Base-by-base conservation (phyloP, 2,329 filamentous ascomycete species). In the Penicillium sp. region DNA sequence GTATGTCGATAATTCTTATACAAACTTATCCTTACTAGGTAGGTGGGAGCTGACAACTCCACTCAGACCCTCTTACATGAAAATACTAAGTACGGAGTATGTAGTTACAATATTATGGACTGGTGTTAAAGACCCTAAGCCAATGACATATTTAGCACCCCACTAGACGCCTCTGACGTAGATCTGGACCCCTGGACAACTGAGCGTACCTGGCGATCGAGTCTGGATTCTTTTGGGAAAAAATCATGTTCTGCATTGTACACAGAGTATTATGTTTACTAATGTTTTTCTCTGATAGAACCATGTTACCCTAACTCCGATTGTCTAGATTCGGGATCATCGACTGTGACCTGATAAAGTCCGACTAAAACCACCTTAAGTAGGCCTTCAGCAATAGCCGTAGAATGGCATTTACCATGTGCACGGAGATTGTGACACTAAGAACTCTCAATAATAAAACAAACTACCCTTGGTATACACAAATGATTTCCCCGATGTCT, bases 161-260 rank as follows among this genome's bases (percentile, higher is more conserved):
- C 47, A 45, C 43, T 8, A n/a, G 29, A 51, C 59, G 56, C 64
- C 63, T 60, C 63, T 66, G 61, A 66, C 64, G 64, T 66, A 29
- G 58, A 49, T 23, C 39, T 19, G 33, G 48, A 29, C 41, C 44
- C 44, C 38, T 58, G 53, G 1, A 27, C 17, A 27, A n/a, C 6
- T 12, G 19, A 25, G 21, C 3, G 63, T 62, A 56, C 63, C 61
- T 66, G 64, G 57, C 61, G 58, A 62, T 61, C 62, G 25, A 63
- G 57, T 60, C 64, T 63, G 55, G 61, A 61, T 53, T 52, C 53
- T 38, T 45, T 47, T 25, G 12, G 29, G 13, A 29, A 31, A 23
- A 23, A 23, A 23, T 12, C 17, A n/a, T 6, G 25, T 48, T 48
- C 21, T 35, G 17, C 19, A 35, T 35, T n/a, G 10, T 35, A 38